Evolutionary conservation across 2,329 filamentous ascomycete species (phyloP).

Genomic region (Penicillium sp.): DNA sequence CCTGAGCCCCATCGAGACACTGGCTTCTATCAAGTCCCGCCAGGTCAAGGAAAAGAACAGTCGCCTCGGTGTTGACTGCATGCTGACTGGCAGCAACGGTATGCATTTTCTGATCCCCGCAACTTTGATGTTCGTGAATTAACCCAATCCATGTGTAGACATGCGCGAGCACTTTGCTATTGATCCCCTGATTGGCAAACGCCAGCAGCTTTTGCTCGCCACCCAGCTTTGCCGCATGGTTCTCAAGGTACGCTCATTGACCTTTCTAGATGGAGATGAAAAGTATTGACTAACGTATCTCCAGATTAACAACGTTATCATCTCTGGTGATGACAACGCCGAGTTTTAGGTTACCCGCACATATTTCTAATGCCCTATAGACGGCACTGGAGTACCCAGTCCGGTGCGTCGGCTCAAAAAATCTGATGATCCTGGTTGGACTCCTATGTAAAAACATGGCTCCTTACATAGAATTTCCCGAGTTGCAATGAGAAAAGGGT

Average conservation of each 20-base stretch:
- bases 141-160: slow-evolving; percentile 55
- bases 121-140: slow-evolving; percentile 4
- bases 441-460: slow-evolving; percentile 33
- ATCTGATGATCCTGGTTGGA: slow-evolving; percentile 29
- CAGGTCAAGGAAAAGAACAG: slow-evolving; percentile 85
- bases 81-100: slow-evolving; percentile 89
- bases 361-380: slow-evolving; percentile 27
- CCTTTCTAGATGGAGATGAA: neutral
- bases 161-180: slow-evolving; percentile 99
- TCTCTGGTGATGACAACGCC: slow-evolving; percentile 82
- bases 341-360: slow-evolving; percentile 67
- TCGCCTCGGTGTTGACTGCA: slow-evolving; percentile 92
- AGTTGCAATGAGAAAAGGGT: slow-evolving; percentile 33
- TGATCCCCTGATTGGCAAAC: slow-evolving; percentile 96
- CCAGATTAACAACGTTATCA: slow-evolving; percentile 87
- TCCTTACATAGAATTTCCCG: slow-evolving; percentile 32
- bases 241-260: slow-evolving; percentile 67
- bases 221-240: slow-evolving; percentile 99
- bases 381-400: slow-evolving; percentile 12
- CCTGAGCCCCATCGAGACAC: slow-evolving; percentile 90
- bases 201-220: slow-evolving; percentile 92
- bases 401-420: slow-evolving; percentile 22
- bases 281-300: slow-evolving; percentile 21
- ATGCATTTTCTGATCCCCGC: slow-evolving; percentile 33
- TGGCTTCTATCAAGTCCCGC: slow-evolving; percentile 93